phyloP scores from a whole-genome alignment of 768 basidiomycete genomes.

The Paxillus rubicundulus region DNA sequence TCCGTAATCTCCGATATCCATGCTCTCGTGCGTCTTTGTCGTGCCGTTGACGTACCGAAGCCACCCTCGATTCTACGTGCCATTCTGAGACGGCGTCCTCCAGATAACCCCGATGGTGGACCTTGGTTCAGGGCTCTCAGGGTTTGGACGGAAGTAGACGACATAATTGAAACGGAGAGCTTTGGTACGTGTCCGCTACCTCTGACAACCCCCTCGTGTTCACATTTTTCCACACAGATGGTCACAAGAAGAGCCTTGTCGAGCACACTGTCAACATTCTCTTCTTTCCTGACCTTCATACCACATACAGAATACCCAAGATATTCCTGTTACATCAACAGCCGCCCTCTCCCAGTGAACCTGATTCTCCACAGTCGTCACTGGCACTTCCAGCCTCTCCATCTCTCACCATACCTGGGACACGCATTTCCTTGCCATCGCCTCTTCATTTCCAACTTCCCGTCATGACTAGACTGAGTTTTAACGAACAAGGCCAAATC shows the following conservation, averaged over 20 bases:
- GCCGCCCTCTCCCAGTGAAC: constrained; percentile 29
- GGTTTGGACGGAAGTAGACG: constrained; percentile 73
- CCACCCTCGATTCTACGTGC: constrained; percentile 60
- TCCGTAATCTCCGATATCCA: constrained; percentile 72
- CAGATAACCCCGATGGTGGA: constrained; percentile 24
- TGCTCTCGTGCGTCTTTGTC: constrained; percentile 55
- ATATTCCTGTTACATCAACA: constrained; percentile 36
- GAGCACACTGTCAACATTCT: constrained; percentile 79
- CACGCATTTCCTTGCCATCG: constrained; percentile 55
- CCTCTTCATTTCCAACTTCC: constrained; percentile 74
- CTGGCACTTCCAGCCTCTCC: constrained; percentile 37
- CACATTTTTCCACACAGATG: constrained; percentile 44
- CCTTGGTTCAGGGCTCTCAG: constrained; percentile 62
- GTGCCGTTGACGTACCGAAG: constrained; percentile 63
- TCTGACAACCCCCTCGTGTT: not conserved
- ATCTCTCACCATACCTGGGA: constrained; percentile 56
- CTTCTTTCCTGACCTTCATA: constrained; percentile 70
- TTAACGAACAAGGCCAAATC: constrained; percentile 81
- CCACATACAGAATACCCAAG: constrained; percentile 39
- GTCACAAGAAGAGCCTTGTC: constrained; percentile 68
- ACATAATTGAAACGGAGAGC: constrained; percentile 74
- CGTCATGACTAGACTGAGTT: constrained; percentile 67
- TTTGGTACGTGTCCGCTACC: constrained; percentile 52
- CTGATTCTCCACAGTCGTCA: constrained; percentile 26
- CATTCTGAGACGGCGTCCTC: constrained; percentile 43